These are phyloP conservation scores for Berkeleyomyces basicola DNA, from an alignment of 2,329 filamentous ascomycete genomes.

Conservation along the genomic window DNA sequence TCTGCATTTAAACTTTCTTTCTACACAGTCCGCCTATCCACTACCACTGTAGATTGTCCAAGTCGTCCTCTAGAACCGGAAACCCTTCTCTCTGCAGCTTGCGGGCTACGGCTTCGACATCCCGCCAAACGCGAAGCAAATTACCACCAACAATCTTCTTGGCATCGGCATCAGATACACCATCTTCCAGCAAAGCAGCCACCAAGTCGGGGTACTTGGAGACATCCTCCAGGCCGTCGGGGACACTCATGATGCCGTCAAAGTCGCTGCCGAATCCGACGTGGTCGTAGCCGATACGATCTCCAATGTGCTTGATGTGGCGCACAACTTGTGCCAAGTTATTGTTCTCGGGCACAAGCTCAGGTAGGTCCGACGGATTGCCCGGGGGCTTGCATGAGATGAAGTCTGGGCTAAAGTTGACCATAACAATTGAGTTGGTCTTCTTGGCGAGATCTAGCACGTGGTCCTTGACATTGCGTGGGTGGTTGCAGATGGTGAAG, in stretches of 20 bases:
- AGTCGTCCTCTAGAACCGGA: conserved; percentile 35
- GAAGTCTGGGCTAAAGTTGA: conserved; percentile 75
- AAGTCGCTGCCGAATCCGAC: conserved; percentile 85
- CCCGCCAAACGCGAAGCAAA: conserved; percentile 66
- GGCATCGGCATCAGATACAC: conserved; percentile 57
- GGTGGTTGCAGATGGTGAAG: conserved; percentile 66
- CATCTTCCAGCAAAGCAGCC: conserved; percentile 53
- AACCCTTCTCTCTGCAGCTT: conserved; percentile 44
- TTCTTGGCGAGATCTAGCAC: conserved; percentile 61
- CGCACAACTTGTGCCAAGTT: conserved; percentile 63
- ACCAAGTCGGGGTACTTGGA: conserved; percentile 67
- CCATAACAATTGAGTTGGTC: conserved; percentile 66
- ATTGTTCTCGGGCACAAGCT: conserved; percentile 48
- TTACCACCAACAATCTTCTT: conserved; percentile 66
- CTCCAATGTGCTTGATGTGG: conserved; percentile 70
- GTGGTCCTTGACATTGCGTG: conserved; percentile 77
- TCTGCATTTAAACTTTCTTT: neutral
- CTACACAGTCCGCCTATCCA: neutral
- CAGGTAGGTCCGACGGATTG: conserved; percentile 47
- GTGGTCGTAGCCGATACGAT: conserved; percentile 69
- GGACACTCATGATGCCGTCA: conserved; percentile 54
- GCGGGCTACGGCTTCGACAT: conserved; percentile 55
- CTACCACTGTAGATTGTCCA: neutral
- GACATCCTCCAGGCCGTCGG: conserved; percentile 67
- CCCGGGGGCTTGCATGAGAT: conserved; percentile 53